These are phyloP conservation scores for Polymyxa betae DNA, from an alignment of 208 protist genomes.

Conservation along the genomic window DNA sequence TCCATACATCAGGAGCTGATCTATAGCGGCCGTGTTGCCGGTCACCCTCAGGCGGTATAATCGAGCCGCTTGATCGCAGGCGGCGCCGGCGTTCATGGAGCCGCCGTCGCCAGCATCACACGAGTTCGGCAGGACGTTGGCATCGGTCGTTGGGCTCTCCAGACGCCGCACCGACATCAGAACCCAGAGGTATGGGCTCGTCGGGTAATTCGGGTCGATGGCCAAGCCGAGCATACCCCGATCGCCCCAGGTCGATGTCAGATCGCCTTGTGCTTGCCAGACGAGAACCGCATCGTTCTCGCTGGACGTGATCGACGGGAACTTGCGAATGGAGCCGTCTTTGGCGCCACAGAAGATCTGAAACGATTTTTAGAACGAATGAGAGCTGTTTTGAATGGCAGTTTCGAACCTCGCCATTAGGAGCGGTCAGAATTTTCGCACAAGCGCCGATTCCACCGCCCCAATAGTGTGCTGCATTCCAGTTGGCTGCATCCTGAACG, in stretches of 20 bases:
- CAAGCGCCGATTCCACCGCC: background rate
- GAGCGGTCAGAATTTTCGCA: background rate
- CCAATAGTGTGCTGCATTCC: background rate
- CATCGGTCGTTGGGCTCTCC: background rate
- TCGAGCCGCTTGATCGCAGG: background rate
- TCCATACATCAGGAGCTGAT: background rate
- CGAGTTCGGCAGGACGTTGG: background rate
- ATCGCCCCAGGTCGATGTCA: conserved; percentile 36
- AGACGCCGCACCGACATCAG: background rate
- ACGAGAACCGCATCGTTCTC: background rate
- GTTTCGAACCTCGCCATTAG: background rate
- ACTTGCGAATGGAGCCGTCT: background rate
- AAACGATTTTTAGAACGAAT: background rate
- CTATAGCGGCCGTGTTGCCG: background rate
- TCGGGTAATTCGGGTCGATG: conserved; percentile 23
- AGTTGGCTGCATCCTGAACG: background rate
- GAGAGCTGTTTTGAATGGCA: background rate
- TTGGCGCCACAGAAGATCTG: conserved; percentile 41
- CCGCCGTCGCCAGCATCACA: conserved; percentile 27
- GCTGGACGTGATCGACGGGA: background rate
- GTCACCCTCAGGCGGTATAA: background rate
- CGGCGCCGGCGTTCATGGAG: background rate
- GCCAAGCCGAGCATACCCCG: conserved; percentile 32
- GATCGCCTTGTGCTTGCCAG: background rate
- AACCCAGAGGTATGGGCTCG: conserved; percentile 5